Percentiles rank a stretch among this genome's conserved stretches.
Conservation (phyloP, 148 eudicot genomes). For the Bassia scoparia region DNA sequence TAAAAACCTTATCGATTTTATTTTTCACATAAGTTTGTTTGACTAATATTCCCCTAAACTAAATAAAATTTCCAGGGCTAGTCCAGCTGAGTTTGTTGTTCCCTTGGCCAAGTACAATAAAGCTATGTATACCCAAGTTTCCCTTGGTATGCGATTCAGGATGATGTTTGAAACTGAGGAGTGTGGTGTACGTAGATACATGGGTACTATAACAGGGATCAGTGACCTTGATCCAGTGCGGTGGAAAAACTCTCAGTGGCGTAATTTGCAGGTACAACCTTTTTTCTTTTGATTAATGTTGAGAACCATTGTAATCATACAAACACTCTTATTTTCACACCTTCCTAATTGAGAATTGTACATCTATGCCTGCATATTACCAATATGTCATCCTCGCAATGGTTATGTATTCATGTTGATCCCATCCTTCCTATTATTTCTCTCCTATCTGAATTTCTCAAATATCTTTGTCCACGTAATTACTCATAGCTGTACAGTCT, state of each 20-base stretch:
- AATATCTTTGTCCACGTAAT: not conserved
- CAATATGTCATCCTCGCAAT: not conserved
- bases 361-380: not conserved
- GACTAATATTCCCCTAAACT: not conserved
- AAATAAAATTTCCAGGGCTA: constrained; percentile 52
- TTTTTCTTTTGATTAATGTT: not conserved
- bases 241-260: constrained; percentile 97
- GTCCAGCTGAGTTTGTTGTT: constrained; percentile 92
- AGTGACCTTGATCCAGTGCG: constrained; percentile 80
- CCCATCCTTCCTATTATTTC: no score
- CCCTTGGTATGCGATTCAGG: constrained; percentile 91
- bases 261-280: constrained; percentile 79
- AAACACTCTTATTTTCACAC: not conserved
- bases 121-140: constrained; percentile 92
- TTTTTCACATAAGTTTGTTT: not conserved
- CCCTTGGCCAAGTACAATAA: constrained; percentile 95
- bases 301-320: no score
- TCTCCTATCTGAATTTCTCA: not conserved
- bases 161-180: constrained; percentile 99
- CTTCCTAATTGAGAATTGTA: not conserved
- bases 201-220: constrained; percentile 85
- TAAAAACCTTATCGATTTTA: not conserved
- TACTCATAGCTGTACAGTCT: not conserved
- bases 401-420: no score
- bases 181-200: constrained; percentile 88